Evolutionary conservation across 805 yeast species (phyloP), one percentile per base, ranked within the genome.

Genomic region (Cyberlindnera euphorbiae): DNA sequence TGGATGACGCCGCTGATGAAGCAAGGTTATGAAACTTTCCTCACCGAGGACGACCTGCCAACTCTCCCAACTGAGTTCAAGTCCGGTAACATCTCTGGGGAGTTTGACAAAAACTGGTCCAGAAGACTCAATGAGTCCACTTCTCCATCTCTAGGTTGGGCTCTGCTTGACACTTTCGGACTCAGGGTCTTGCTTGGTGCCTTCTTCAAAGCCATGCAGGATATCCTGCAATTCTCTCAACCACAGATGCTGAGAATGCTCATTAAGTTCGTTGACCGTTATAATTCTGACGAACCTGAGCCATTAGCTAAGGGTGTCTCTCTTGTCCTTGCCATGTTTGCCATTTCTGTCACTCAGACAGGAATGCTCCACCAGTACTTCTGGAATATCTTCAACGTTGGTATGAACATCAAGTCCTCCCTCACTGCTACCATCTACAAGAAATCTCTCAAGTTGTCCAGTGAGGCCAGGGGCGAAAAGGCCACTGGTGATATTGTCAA

Each of bases 1-100:
- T 93, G 98, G 97, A 86, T 93, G 95, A 78, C 89, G 8, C 79
- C 78, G 4, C 64, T 93, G 55, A 88, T 93, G 85, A 75, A 67
- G 50, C 73, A 73, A 32, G 97, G 97, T 17, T 82, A 80, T 51
- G 60, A 67, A 27, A 75, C 78, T 39, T 63, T 49, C 41, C 75
- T 78, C 52, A 60, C 58, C 45, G 60, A 74, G 52, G 63, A 65
- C 4, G 97, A 90, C 59, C 72, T 93, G 45, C 96, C 96, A 17
- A 72, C 76, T 13, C 69, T 93, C 38, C 96, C 97, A 12, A 55
- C 60, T 4, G 76, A 71, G 29, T 78, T 86, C 50, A 75, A 71
- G 41, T 68, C 96, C 10, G 63, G 66, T 12, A 58, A 59, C 30
- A 68, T 81, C 21, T 60, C 82, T 5, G 56, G 63, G 3, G 56